Evolutionary conservation across 2,329 filamentous ascomycete genomes (phyloP), one percentile per base, ranked within the genome.

Genomic region (Pleomassaria siparia): DNA sequence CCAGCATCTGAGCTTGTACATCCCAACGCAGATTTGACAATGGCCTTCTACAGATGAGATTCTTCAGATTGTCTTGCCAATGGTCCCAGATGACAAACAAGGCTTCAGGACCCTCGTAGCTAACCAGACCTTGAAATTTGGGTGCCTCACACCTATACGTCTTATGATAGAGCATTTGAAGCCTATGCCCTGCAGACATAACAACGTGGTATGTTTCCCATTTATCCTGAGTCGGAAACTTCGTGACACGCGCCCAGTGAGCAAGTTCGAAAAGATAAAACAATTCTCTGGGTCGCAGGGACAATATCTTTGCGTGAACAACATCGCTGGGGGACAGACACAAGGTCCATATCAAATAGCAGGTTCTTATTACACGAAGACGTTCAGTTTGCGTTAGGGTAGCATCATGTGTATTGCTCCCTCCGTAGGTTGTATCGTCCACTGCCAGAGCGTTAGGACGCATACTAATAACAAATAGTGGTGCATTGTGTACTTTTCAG

Each of bases 381-480:
- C 44, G 44, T 30, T 47, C 39, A 11, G 44, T 42, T n/a, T 22
- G 28, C 18, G 44, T 47, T 15, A 47, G 28, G n/a, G 13, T 47
- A 15, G 44, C n/a, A 6, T 37, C 37, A 37, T 47, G 44, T 22
- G 32, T 15, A 13, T 30, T 26, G 21, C 16, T 43, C 12, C 39
- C 44, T 24, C 26, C 44, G 25, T 47, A 47, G 12, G 43, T 47
- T 13, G 39, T 43, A 26, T n/a, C 37, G 25, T 29, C 22, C 12
- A 46, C 44, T 46, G 28, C n/a, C n/a, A 21, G 20, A 22, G 22
- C 6, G 37, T 46, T 20, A 41, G 26, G 20, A 26, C 12, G 25
- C 25, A 6, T 12, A 26, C 25, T 26, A 26, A 26, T 12, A 26
- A 26, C 12, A 26, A 12, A 26, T 6, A 6, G 25, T n/a, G n/a